Base-by-base conservation (phyloP, 2,329 filamentous ascomycete genomes). In the Pseudocercospora macadamiae region DNA sequence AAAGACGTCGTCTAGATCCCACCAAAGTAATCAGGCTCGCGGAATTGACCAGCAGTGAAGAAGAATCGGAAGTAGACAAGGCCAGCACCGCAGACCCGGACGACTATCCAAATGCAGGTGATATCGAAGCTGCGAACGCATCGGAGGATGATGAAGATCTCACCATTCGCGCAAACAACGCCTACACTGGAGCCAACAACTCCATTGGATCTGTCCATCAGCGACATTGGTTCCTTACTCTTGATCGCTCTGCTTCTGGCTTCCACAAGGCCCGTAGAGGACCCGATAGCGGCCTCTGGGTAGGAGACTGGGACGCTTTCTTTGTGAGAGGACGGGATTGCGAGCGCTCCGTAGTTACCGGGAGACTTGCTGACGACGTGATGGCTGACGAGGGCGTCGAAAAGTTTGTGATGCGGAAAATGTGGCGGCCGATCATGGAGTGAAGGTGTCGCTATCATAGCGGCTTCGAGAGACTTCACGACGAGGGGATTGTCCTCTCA, bases 311-410 rank as follows among this genome's bases (percentile, higher is more conserved):
- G 66, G 76, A 80, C 19, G 77, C 85, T 0, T 90, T 90, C 62
- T 80, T 83, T 59, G 85, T 90, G 1, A 74, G 77, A 6, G 88
- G 87, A 0, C 78, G 80, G 4, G 84, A 87, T 1, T 65, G 77
- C 34, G 88, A 90, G 73, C 77, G 80, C n/a, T 90, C 87, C 68
- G 76, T 89, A 2, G 78, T 90, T 2, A 90, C 87, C 2, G 86
- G 86, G 1, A 77, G 87, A 53, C 74, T 77, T 8, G 85, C 83
- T 1, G 73, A 69, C 3, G 85, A 90, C 21, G 80, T 89, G 2
- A 75, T 90, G 47, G 71, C 67, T 19, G 86, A 90, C 64, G 86
- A 89, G 66, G 81, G 81, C 0, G 83, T 89, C 2, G 69, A 75
- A 18, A 79, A 77, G 1, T 89, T 84, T 69, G 70, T 82, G 4